Conservation (phyloP, 2,329 filamentous ascomycete genomes). For the Cladosporium austrohemisphaericum region DNA sequence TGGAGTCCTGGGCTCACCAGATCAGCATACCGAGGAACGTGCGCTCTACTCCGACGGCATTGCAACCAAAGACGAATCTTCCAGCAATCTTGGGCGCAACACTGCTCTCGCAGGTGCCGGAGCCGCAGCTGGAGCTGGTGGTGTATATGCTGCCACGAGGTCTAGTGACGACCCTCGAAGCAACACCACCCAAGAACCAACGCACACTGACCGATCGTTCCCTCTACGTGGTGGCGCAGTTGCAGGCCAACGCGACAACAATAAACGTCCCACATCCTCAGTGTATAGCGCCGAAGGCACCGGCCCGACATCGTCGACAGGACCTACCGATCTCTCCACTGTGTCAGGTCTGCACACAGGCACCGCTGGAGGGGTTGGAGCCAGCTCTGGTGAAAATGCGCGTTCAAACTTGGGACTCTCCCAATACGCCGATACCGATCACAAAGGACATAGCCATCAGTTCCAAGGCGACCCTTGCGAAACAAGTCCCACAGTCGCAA, state of each 20-base stretch:
- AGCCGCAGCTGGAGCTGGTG: slow-evolving; percentile 27
- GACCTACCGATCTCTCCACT: background rate
- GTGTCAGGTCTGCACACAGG: background rate
- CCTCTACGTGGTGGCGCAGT: slow-evolving; percentile 20
- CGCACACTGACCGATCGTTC: slow-evolving; percentile 25
- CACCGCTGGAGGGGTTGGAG: background rate
- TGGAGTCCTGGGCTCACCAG: slow-evolving; percentile 34
- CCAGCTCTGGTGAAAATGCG: slow-evolving; percentile 10
- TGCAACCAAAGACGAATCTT: background rate
- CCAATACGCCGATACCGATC: slow-evolving; percentile 17
- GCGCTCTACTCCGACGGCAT: slow-evolving; percentile 2
- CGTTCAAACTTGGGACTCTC: background rate
- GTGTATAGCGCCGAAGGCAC: background rate
- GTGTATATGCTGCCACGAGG: slow-evolving; percentile 16
- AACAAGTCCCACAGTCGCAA: slow-evolving; percentile 10
- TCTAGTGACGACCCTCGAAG: slow-evolving; percentile 11
- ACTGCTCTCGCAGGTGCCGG: slow-evolving; percentile 26
- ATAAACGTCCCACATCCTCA: background rate
- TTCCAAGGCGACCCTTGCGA: slow-evolving; percentile 27
- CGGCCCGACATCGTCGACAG: background rate
- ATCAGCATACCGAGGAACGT: slow-evolving; percentile 2
- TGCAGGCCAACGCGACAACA: slow-evolving; percentile 13
- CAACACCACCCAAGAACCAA: slow-evolving; percentile 24
- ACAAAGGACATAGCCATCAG: slow-evolving; percentile 22
- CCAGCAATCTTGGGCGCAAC: slow-evolving; percentile 16